Percentiles rank a stretch among this genome's conserved stretches.
Conservation (phyloP, 2,329 filamentous ascomycete species). For the Blastomyces percursus region DNA sequence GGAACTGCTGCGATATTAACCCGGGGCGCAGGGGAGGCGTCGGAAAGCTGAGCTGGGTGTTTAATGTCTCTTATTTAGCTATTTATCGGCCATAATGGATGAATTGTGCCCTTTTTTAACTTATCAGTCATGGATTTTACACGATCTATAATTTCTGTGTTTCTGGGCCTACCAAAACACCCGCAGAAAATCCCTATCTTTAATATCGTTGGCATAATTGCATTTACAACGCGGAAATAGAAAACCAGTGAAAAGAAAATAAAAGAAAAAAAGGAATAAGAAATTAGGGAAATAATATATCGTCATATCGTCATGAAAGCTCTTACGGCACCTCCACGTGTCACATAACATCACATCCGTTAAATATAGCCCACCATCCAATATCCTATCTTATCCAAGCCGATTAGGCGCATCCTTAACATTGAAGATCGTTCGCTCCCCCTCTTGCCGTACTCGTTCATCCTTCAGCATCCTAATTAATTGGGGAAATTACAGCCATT, state of each 20-base stretch:
- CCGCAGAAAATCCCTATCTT: neutral
- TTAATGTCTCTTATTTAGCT: neutral
- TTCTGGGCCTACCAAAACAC: neutral
- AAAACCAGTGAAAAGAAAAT: neutral
- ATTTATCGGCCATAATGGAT: neutral
- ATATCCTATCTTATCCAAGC: conserved; percentile 49
- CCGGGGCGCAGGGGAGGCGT: conserved; percentile 38
- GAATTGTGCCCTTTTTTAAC: neutral
- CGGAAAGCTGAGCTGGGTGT: conserved; percentile 14
- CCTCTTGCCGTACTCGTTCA: conserved; percentile 56
- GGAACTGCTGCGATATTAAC: conserved; percentile 60
- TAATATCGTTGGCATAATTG: neutral
- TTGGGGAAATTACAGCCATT: neutral
- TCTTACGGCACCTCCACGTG: neutral
- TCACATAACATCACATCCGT: neutral
- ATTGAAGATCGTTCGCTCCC: conserved; percentile 60
- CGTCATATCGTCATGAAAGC: conserved; percentile 19
- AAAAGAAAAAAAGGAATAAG: neutral
- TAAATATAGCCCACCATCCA: no score
- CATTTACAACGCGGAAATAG: neutral
- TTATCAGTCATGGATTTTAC: neutral
- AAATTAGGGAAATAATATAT: neutral
- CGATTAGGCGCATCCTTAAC: conserved; percentile 63
- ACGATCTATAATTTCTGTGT: neutral
- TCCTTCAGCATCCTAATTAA: conserved; percentile 76